Percentiles rank a stretch among this genome's conserved stretches.
Evolutionary conservation across 768 basidiomycete species (phyloP).

Genomic region (Plicaturopsis crispa): DNA sequence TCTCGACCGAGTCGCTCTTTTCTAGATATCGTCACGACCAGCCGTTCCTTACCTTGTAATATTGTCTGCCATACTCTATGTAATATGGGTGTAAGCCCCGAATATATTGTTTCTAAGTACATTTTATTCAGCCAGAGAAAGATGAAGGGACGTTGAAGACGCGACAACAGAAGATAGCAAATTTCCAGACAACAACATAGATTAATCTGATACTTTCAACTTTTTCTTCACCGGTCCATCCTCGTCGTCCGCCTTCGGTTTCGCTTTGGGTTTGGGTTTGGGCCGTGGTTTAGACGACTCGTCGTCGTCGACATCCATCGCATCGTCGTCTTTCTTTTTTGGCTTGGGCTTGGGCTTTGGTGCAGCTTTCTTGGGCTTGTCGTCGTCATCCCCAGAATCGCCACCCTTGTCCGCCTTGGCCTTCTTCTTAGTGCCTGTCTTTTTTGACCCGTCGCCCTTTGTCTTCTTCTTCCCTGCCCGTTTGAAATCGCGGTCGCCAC

Average conservation of each 20-base stretch:
- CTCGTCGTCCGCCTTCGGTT: slow-evolving; percentile 33
- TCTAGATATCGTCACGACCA: slow-evolving; percentile 2
- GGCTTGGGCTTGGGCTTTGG: slow-evolving; percentile 42
- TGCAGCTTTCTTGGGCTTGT: slow-evolving; percentile 31
- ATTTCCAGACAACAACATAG: too few relatives aligned
- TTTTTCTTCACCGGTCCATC: slow-evolving; percentile 72
- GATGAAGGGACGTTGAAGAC: too few relatives aligned
- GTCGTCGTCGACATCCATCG: slow-evolving; percentile 30
- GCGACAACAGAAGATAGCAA: too few relatives aligned
- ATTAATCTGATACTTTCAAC: too few relatives aligned
- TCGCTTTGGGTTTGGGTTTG: slow-evolving; percentile 33
- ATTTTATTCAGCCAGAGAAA: too few relatives aligned
- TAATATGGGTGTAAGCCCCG: too few relatives aligned
- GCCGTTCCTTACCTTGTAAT: slow-evolving; percentile 9
- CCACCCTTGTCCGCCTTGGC: slow-evolving; percentile 32
- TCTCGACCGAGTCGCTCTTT: slow-evolving; percentile 2
- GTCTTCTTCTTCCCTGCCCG: slow-evolving; percentile 26
- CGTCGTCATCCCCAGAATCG: slow-evolving; percentile 30
- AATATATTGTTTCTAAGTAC: too few relatives aligned
- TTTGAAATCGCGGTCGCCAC: slow-evolving; percentile 64
- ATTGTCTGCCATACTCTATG: too few relatives aligned
- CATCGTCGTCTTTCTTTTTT: slow-evolving; percentile 30
- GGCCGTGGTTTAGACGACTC: slow-evolving; percentile 36
- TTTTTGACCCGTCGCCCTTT: slow-evolving; percentile 20
- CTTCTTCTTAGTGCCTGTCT: slow-evolving; percentile 36